These are phyloP conservation scores for Apocynum venetum DNA, from an alignment of 257 asterid genomes.

Conservation along the genomic window DNA sequence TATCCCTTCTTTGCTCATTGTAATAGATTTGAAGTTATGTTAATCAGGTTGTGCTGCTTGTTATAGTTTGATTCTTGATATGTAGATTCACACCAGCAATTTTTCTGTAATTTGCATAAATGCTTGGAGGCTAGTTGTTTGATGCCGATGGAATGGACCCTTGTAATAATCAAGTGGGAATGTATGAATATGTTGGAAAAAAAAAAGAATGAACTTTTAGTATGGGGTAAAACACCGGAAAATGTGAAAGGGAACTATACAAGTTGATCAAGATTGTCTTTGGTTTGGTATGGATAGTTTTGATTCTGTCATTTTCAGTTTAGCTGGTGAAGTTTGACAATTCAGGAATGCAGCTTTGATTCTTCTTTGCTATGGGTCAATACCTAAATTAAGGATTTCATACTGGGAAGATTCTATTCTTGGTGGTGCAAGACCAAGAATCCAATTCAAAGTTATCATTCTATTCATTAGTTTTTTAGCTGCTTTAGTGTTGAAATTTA, in stretches of 20 bases:
- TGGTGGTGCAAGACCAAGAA: background rate
- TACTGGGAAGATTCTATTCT: background rate
- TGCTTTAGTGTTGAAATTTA: background rate
- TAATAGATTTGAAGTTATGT: constrained; percentile 17
- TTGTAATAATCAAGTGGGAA: constrained; percentile 31
- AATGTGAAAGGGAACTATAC: background rate
- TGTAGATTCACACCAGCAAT: constrained; percentile 42
- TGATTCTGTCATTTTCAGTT: background rate
- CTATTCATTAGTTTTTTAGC: background rate
- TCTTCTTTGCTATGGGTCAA: background rate
- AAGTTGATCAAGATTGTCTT: background rate
- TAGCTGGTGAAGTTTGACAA: background rate
- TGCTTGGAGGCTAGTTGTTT: constrained; percentile 26
- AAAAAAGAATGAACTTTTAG: background rate
- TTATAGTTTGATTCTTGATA: constrained; percentile 39
- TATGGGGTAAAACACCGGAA: background rate
- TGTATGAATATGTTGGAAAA: constrained; percentile 5
- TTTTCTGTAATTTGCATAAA: constrained; percentile 30
- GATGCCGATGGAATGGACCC: constrained; percentile 16
- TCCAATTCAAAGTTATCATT: background rate
- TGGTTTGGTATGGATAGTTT: background rate
- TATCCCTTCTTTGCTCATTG: constrained; percentile 18
- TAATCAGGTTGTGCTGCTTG: constrained; percentile 27
- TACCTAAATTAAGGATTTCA: background rate
- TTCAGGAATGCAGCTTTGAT: background rate